Base-by-base conservation (phyloP, 2,329 filamentous ascomycete species). In the Cordyceps pruinosa region DNA sequence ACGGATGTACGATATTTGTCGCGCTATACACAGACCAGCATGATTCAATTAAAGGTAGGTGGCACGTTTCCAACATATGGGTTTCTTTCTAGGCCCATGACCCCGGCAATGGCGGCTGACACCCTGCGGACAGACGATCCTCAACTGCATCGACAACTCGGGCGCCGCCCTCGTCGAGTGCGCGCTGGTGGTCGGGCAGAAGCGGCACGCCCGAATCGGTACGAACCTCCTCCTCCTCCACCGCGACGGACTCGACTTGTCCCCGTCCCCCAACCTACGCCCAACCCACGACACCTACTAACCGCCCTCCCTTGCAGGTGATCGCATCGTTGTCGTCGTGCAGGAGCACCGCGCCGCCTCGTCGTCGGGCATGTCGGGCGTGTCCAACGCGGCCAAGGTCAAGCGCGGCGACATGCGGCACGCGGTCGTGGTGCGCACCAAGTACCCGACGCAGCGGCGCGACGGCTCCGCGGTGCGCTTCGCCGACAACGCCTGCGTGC, bases 111-210 rank as follows among this genome's bases (percentile, higher is more conserved):
- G 21, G n/a, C n/a, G 37, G 3, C 26, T 52, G 17, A 35, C 30
- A 21, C 44, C n/a, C 62, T 67, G 15, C 68, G 52, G 13, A 25
- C 65, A 97, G 94, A 89, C 92, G 71, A 90, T 99, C 84, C 84
- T 99, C 68, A 97, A 94, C 77, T 97, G 94, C 86, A 97, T 99
- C 84, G 94, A 99, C 87, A 99, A 97, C 80, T 97, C 94, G 63
- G 94, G 94, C 71, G 94, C 94, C 65, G 92, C 94, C 67, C 81
- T 99, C 64, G 94, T 97, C 76, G 94, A 99, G 78, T 99, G 94
- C 77, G 89, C 88, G 72, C 88, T 93, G 71, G 88, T 97, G 61
- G 79, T 99, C 68, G 90, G 90, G 69, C 94, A 93, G 77, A 96
- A 97, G 78, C 80, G 85, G 64, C 84, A 87, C 68, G 94, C 93